A percentile compares a stretch with the other conserved stretches of the same genome.
These are phyloP conservation scores for Hemileia vastatrix DNA, from an alignment of 1,284 basidiomycete species.

Conservation along the genomic window DNA sequence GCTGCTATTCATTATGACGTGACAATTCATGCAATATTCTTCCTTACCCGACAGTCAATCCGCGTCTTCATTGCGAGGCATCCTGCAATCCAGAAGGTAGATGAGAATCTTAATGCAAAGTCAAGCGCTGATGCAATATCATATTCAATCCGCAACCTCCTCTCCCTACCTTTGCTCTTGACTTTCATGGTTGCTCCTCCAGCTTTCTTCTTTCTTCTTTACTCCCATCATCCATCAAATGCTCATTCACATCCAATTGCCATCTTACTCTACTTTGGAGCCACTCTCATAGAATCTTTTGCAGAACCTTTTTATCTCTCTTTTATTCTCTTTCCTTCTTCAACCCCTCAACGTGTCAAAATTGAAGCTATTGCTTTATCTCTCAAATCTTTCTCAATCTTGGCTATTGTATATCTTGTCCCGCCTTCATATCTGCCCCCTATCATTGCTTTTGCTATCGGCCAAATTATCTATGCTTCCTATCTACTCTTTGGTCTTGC, in stretches of 20 bases:
- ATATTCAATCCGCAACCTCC: slow-evolving; percentile 50
- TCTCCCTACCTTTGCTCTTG: slow-evolving; percentile 54
- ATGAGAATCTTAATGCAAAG: too few species aligned
- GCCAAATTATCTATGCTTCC: slow-evolving; percentile 63
- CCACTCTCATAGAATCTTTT: slow-evolving; percentile 64
- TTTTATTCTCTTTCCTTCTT: slow-evolving; percentile 25
- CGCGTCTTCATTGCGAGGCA: too few species aligned
- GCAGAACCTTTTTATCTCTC: slow-evolving; percentile 75
- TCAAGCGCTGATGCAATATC: too few species aligned
- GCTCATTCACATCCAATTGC: slow-evolving; percentile 54
- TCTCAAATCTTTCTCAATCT: slow-evolving; percentile 61
- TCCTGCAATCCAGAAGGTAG: too few species aligned
- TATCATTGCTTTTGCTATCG: slow-evolving; percentile 68
- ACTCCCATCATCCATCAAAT: slow-evolving; percentile 51
- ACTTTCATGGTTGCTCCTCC: slow-evolving; percentile 53
- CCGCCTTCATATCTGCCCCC: slow-evolving; percentile 33
- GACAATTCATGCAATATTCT: too few species aligned
- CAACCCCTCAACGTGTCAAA: slow-evolving; percentile 27
- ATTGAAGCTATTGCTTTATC: slow-evolving; percentile 67
- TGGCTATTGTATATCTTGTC: slow-evolving; percentile 54
- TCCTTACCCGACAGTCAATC: too few species aligned
- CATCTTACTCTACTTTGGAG: slow-evolving; percentile 59
- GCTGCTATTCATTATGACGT: too few species aligned
- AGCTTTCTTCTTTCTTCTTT: slow-evolving; percentile 51
- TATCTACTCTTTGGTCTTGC: slow-evolving; percentile 45